These are phyloP conservation scores for Malus hybrid DNA, from an alignment of 331 rosid genomes.

Conservation along the genomic window DNA sequence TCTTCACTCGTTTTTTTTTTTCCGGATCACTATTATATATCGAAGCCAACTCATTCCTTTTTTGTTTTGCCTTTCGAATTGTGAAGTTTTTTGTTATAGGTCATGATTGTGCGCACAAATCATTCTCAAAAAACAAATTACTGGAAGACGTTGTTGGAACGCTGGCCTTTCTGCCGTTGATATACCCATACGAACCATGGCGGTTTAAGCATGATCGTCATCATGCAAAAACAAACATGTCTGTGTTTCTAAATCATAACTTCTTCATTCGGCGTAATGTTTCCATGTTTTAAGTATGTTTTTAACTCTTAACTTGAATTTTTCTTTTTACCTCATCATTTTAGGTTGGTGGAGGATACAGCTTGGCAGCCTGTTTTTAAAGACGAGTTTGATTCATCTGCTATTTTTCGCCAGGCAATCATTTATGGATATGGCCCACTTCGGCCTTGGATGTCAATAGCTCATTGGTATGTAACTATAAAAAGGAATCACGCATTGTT, in stretches of 20 bases:
- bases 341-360: slow-evolving; percentile 83
- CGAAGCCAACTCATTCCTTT: slow-evolving; percentile 15
- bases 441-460: slow-evolving; percentile 91
- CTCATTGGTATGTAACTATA: slow-evolving; percentile 57
- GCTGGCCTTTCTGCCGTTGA: slow-evolving; percentile 80
- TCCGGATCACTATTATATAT: not conserved
- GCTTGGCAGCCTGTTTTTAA: slow-evolving; percentile 90
- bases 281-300: not conserved
- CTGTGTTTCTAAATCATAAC: slow-evolving; percentile 7
- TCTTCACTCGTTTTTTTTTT: not conserved
- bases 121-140: slow-evolving; percentile 91
- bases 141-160: slow-evolving; percentile 95
- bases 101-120: slow-evolving; percentile 96
- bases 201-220: slow-evolving; percentile 92
- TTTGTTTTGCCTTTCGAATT: slow-evolving; percentile 7
- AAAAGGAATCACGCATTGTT: not conserved
- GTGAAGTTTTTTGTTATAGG: slow-evolving; percentile 90
- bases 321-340: slow-evolving; percentile 7
- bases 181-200: slow-evolving; percentile 98
- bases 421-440: slow-evolving; percentile 77
- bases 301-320: not conserved
- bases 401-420: slow-evolving; percentile 65
- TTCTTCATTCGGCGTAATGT: not conserved
- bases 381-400: slow-evolving; percentile 69
- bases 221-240: slow-evolving; percentile 99